Evolutionary conservation across 202 grass and related monocot species (phyloP), one percentile per base, ranked within the genome.

Genomic region (Cymbopogon flexuosus): DNA sequence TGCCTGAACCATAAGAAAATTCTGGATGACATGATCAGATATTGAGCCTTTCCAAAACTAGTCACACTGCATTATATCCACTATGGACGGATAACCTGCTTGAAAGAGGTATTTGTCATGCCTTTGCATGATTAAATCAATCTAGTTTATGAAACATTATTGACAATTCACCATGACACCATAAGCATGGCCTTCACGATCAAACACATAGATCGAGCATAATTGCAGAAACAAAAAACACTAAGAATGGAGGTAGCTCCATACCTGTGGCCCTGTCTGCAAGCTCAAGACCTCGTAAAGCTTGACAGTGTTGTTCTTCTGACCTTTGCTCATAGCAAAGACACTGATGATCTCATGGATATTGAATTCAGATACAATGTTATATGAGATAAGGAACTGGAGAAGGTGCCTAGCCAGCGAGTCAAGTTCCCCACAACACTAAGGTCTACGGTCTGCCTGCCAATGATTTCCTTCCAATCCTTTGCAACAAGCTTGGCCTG

Each of bases 391-490:
- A 57, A 84, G 71, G 29, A 88, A 84, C 3, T 81, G 5, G 21
- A 88, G 77, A 47, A 88, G 58, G 65, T 42, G 57, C 71, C 43
- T 71, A 29, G 81, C n/a, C 64, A 59, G 62, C 9, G 19, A 1
- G 15, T 24, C 5, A 85, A 47, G 57, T 40, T 84, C 29, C 46
- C 24, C 19, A 49, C 64, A 63, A 34, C 23, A 35, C 33, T n/a
- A n/a, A n/a, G n/a, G n/a, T n/a, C n/a, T n/a, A n/a, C n/a, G n/a
- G n/a, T 3, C 41, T 2, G 8, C 0, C 21, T 49, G 11, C 68
- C n/a, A 0, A 80, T 68, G 52, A 80, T 84, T 71, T 63, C 45
- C 81, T 84, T 84, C 81, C 86, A 84, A 68, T 76, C 42, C 62
- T 63, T 84, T 13, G 87, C 87, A 39, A 89, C 45, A 45, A 16